Base-by-base conservation (phyloP, 495 filamentous ascomycete genomes). In the Staphylotrichum tortipilum region DNA sequence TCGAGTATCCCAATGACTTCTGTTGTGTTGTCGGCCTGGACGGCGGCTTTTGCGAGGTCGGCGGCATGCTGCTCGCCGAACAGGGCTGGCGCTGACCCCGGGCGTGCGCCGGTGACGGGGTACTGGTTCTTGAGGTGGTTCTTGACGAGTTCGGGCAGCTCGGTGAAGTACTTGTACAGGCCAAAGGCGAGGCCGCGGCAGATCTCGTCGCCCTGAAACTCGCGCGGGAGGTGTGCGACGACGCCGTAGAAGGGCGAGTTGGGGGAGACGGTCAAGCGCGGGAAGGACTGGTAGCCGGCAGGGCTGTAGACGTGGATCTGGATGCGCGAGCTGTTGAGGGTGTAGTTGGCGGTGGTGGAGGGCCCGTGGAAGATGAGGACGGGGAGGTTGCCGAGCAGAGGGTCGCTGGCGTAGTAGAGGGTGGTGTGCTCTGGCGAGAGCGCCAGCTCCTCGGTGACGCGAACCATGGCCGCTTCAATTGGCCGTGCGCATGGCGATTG, bases 1-100 rank as follows among this genome's bases (percentile, higher is more conserved):
- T 80, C 75, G 44, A 97, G 72, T 47, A 83, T 81, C 8, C 73
- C 67, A 37, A 89, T 76, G n/a, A 89, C 78, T 2, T 89, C 85
- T 30, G 64, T 59, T 3, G 81, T 77, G 63, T 88, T 83, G 19
- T 91, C 86, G 34, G 90, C 80, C 68, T 78, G 82, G 7, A 78
- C 75, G 80, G 95, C 89, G 6, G 80, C 79, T 59, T 84, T 84
- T 26, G 90, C 89, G 40, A 99, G 69, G 59, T 94, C 82, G 34
- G 88, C 92, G 6, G 91, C 89, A 76, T 99, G 92, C 68, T 87
- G 82, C 62, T 95, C 89, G 54, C 88, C 79, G 63, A 97, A 97
- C 49, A 92, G 74, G 43, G 74, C 72, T 2, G 84, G 78, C 9
- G 77, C 74, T 4, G 79, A 75, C n/a, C 72, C 72, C 12, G 79